phyloP scores from a whole-genome alignment of 192 early-diverging fungal species.

The Rhizophagus clarus region DNA sequence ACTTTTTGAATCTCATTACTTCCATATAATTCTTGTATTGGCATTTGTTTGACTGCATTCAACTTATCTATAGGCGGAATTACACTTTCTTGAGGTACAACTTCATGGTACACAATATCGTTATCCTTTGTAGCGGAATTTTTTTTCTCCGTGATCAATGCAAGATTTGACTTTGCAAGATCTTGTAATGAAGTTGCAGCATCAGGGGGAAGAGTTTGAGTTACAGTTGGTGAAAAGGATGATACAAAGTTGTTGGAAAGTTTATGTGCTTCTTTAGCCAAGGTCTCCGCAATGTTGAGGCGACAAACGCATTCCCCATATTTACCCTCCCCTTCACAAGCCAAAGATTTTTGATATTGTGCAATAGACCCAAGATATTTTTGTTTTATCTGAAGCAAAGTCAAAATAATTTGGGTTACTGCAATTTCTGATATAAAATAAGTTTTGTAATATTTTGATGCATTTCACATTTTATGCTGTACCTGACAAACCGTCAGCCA shows the following conservation, averaged over 20 bases:
- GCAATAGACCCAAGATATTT: constrained; percentile 86
- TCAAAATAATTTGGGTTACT: background rate
- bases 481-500: constrained; percentile 85
- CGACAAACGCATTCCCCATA: constrained; percentile 87
- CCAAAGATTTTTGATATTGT: constrained; percentile 82
- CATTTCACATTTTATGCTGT: constrained; percentile 5
- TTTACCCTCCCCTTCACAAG: constrained; percentile 74
- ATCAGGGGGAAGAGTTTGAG: constrained; percentile 62
- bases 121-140: constrained; percentile 80
- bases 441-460: background rate
- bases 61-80: constrained; percentile 83
- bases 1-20: constrained; percentile 80
- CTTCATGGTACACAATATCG: constrained; percentile 93
- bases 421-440: background rate
- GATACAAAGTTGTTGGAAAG: constrained; percentile 70
- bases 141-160: constrained; percentile 73
- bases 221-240: constrained; percentile 60
- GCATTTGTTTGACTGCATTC: constrained; percentile 77
- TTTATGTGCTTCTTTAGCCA: constrained; percentile 86
- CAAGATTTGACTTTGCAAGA: constrained; percentile 63
- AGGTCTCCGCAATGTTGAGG: constrained; percentile 71
- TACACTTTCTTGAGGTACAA: constrained; percentile 76
- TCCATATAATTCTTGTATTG: constrained; percentile 74
- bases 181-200: constrained; percentile 75
- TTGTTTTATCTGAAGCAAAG: constrained; percentile 71